Percentiles rank a stretch among this genome's conserved stretches.
Conservation (phyloP, 1,139 yeast species). For the Yamadazyma atlantica region DNA sequence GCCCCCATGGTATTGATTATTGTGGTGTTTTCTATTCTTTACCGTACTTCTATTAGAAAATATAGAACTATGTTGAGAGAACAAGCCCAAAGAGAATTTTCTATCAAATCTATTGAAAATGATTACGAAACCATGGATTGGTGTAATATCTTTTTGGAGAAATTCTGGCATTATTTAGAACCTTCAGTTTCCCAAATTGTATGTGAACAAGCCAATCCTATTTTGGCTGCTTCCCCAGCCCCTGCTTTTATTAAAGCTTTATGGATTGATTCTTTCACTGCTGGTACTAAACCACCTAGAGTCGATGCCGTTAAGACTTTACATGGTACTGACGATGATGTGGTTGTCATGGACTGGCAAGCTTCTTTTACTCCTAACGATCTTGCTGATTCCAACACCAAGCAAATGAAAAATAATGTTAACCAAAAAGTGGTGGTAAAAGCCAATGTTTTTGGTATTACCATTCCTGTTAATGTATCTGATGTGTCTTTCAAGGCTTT, state of each 20-base stretch:
- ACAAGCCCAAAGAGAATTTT: conserved; percentile 80
- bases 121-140: conserved; percentile 95
- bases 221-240: conserved; percentile 69
- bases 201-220: conserved; percentile 80
- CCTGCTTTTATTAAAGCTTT: conserved; percentile 81
- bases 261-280: conserved; percentile 85
- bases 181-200: conserved; percentile 89
- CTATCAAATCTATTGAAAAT: conserved; percentile 74
- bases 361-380: conserved; percentile 90
- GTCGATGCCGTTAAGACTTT: conserved; percentile 86
- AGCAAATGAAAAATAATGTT: conserved; percentile 79
- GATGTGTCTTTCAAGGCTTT: conserved; percentile 65
- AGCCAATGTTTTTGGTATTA: conserved; percentile 63
- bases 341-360: conserved; percentile 96
- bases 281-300: conserved; percentile 94
- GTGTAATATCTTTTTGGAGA: conserved; percentile 83
- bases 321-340: conserved; percentile 83
- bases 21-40: conserved; percentile 59
- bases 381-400: conserved; percentile 73
- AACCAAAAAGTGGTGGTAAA: conserved; percentile 77
- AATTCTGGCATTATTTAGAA: conserved; percentile 88
- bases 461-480: conserved; percentile 62
- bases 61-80: conserved; percentile 75
- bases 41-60: conserved; percentile 80
- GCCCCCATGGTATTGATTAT: conserved; percentile 80